Base-by-base conservation (phyloP, 768 basidiomycete genomes). In the Termitomyces bulborhizus region DNA sequence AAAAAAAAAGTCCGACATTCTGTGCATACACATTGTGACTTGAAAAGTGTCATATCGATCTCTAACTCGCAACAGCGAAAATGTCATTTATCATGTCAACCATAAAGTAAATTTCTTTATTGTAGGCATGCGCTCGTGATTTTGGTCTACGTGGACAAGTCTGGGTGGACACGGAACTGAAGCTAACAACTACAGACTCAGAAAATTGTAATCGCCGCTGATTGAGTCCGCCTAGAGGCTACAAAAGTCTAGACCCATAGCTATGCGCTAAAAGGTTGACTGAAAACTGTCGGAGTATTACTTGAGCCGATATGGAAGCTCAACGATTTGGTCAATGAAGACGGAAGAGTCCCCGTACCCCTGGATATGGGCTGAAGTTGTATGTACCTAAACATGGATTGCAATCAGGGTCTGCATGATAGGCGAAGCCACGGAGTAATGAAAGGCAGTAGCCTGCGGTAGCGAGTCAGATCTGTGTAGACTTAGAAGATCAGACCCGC, bases 401-500 rank as follows among this genome's bases (percentile, higher is more conserved):
- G 34, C 47, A 26, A 27, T 46, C 53, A 46, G 37, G 53, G 45
- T 46, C 37, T 46, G 43, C 18, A 29, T 46, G 52, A 39, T 29
- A n/a, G 34, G 34, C 36, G 43, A 53, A 45, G 31, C 15, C 31
- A 31, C n/a, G 32, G 3, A 37, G 34, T 31, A 54, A 54, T 54
- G 53, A 32, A 40, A 31, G 40, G 27, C 3, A 34, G 34, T 34
- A 13, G 34, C 34, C 34, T 34, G 32, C 44, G 46, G 45, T 37
- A 32, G 44, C 53, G 53, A 47, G 39, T 46, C 53, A 54, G 51
- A 46, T 32, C 46, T 29, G 46, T 40, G 15, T 36, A 1, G 11
- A n/a, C 37, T 47, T 24, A 26, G 12, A 48, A 54, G 32, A 49
- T 47, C 53, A 46, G 7, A 44, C 36, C 51, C 36, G 45, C 53